A percentile compares a stretch with the other conserved stretches of the same genome.
Conservation (phyloP, 129 eudicot species). For the Centrapalus pauciflorus region DNA sequence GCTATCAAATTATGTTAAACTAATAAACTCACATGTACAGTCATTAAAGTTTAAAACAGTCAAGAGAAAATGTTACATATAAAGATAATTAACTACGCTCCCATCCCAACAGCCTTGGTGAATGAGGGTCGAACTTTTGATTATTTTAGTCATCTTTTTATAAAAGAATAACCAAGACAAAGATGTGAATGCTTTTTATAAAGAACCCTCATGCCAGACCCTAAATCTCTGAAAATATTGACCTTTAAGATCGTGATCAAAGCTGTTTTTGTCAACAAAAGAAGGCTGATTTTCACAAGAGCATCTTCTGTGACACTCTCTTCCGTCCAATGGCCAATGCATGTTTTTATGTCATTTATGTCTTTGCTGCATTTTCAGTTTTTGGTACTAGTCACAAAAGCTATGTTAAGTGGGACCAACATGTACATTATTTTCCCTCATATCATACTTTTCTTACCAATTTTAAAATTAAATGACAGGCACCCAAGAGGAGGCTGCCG, state of each 20-base stretch:
- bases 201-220: slow-evolving; percentile 10
- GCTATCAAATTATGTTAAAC: not conserved
- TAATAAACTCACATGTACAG: no score
- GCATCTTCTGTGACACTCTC: slow-evolving; percentile 36
- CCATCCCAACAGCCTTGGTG: no score
- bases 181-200: slow-evolving; percentile 21
- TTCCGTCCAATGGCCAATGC: slow-evolving; percentile 34
- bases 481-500: slow-evolving; percentile 98
- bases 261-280: slow-evolving; percentile 37
- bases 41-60: not conserved
- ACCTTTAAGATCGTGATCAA: slow-evolving; percentile 32
- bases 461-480: slow-evolving; percentile 27
- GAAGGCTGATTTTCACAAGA: slow-evolving; percentile 19
- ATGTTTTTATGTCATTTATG: slow-evolving; percentile 34
- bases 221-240: slow-evolving; percentile 34
- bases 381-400: slow-evolving; percentile 33
- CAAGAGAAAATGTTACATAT: no score
- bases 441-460: not conserved
- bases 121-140: not conserved
- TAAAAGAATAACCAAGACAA: slow-evolving; percentile 2
- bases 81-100: no score
- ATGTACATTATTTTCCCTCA: slow-evolving; percentile 5
- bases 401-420: slow-evolving; percentile 18
- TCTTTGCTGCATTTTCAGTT: slow-evolving; percentile 30
- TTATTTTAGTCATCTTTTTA: not conserved